A percentile compares a stretch with the other conserved stretches of the same genome.
Conservation (phyloP, 768 basidiomycete species). For the Candolleomyces efflorescens region DNA sequence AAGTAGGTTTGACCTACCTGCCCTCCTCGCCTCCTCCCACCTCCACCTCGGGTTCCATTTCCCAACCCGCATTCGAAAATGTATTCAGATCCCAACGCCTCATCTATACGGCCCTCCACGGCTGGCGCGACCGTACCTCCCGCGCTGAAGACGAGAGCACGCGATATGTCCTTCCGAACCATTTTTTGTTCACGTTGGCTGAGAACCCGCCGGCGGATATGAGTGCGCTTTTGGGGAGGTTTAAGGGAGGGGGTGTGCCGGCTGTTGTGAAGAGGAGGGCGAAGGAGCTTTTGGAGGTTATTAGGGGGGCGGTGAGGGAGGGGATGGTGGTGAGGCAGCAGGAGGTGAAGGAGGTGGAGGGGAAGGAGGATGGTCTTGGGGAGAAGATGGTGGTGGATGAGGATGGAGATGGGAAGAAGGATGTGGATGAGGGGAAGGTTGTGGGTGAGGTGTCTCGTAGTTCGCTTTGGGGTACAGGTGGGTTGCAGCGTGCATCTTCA, state of each 20-base stretch:
- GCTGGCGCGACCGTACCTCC: conserved; percentile 78
- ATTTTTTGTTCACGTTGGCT: conserved; percentile 67
- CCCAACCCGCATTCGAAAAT: conserved; percentile 25
- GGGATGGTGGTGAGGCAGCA: conserved; percentile 16
- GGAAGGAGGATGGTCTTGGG: conserved; percentile 5
- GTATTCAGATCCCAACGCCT: conserved; percentile 40
- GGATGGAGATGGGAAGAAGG: background rate
- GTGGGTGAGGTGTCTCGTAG: no score
- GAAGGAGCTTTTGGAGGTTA: conserved; percentile 61
- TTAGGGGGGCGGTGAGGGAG: conserved; percentile 45
- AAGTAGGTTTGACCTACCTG: conserved; percentile 36
- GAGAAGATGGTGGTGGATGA: background rate
- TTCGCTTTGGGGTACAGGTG: conserved; percentile 27
- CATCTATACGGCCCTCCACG: conserved; percentile 70
- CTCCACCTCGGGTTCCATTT: conserved; percentile 24
- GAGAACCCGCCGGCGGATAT: conserved; percentile 67
- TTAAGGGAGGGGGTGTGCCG: conserved; percentile 45
- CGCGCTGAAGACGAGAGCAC: conserved; percentile 85
- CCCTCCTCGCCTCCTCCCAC: background rate
- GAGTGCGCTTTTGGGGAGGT: conserved; percentile 54
- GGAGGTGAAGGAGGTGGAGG: conserved; percentile 10
- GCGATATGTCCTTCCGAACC: conserved; percentile 72
- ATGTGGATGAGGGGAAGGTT: no score
- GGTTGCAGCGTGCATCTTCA: conserved; percentile 2
- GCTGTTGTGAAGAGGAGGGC: conserved; percentile 58